These are phyloP conservation scores for Mycosphaerella sp. DNA, from an alignment of 2,329 filamentous ascomycete species.

Conservation along the genomic window DNA sequence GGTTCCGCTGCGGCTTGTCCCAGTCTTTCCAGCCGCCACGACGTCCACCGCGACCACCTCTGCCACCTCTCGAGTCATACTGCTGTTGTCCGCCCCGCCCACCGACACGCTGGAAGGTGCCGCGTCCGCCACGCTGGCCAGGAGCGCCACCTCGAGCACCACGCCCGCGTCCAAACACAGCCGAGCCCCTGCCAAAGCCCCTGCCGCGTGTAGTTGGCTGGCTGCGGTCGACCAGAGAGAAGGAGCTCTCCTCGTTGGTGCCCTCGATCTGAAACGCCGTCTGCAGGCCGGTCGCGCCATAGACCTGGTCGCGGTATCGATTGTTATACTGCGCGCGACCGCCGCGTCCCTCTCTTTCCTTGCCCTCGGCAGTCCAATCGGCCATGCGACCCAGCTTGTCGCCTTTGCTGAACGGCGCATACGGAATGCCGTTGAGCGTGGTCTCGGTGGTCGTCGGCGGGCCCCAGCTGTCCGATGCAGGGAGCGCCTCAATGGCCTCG, in stretches of 20 bases:
- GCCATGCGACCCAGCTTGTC: conserved; percentile 99
- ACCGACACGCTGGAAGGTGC: conserved; percentile 65
- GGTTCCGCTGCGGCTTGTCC: conserved; percentile 94
- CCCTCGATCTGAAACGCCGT: conserved; percentile 79
- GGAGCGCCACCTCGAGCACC: conserved; percentile 64
- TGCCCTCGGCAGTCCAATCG: conserved; percentile 91
- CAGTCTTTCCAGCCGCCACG: conserved; percentile 98
- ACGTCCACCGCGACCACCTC: conserved; percentile 67
- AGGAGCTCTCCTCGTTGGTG: conserved; percentile 84
- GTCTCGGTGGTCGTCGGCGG: conserved; percentile 76
- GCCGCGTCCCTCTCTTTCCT: conserved; percentile 63
- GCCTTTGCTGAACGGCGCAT: conserved; percentile 96
- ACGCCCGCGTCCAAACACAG: conserved; percentile 73
- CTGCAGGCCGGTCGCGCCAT: conserved; percentile 76
- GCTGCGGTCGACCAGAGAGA: conserved; percentile 96
- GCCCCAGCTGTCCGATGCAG: conserved; percentile 60
- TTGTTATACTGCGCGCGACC: conserved; percentile 85
- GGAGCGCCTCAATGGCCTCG: conserved; percentile 44
- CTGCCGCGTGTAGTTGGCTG: conserved; percentile 78
- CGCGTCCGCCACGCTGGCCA: conserved; percentile 60
- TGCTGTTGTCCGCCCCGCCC: conserved; percentile 60
- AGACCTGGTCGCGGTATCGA: conserved; percentile 92
- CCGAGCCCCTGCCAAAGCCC: conserved; percentile 75
- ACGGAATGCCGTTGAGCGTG: conserved; percentile 88
- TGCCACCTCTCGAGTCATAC: conserved; percentile 65